Percentiles rank a stretch among this genome's conserved stretches.
phyloP scores from a whole-genome alignment of 306 rosid genomes.

The Sechiopsis laciniata region DNA sequence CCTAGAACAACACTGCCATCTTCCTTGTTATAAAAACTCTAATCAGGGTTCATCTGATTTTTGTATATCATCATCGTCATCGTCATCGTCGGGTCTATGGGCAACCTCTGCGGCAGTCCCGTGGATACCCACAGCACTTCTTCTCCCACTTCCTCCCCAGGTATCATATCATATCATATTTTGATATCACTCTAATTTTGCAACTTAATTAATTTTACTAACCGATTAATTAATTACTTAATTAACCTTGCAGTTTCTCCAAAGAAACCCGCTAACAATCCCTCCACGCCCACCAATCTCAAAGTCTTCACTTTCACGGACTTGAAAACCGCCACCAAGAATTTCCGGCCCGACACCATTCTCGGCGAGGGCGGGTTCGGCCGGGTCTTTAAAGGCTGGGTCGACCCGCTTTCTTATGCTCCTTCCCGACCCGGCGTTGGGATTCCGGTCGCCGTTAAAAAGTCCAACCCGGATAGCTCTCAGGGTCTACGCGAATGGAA shows the following conservation, averaged over 20 bases:
- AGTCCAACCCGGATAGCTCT: conserved; percentile 55
- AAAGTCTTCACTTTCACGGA: conserved; percentile 49
- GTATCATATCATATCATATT: too few relatives aligned
- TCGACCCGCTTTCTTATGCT: conserved; percentile 42
- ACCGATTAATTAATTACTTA: too few relatives aligned
- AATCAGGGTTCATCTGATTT: too few relatives aligned
- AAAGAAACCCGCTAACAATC: too few relatives aligned
- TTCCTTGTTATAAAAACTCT: too few relatives aligned
- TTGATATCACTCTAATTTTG: too few relatives aligned
- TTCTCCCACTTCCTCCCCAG: background rate
- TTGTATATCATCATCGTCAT: too few relatives aligned
- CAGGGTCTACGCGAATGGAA: conserved; percentile 79
- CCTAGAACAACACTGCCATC: too few relatives aligned
- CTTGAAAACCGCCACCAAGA: conserved; percentile 61
- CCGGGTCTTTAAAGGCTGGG: conserved; percentile 85
- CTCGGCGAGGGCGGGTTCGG: conserved; percentile 92
- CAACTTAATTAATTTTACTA: too few relatives aligned
- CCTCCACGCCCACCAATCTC: background rate
- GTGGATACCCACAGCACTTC: conserved; percentile 17
- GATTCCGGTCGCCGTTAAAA: conserved; percentile 76
- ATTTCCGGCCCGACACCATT: conserved; percentile 66
- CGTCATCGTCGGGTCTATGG: conserved; percentile 20
- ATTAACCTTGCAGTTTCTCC: background rate
- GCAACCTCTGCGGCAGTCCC: conserved; percentile 30
- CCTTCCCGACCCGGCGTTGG: conserved; percentile 68